phyloP scores from a whole-genome alignment of 805 yeast genomes.

The Ogataea paradorogensis region DNA sequence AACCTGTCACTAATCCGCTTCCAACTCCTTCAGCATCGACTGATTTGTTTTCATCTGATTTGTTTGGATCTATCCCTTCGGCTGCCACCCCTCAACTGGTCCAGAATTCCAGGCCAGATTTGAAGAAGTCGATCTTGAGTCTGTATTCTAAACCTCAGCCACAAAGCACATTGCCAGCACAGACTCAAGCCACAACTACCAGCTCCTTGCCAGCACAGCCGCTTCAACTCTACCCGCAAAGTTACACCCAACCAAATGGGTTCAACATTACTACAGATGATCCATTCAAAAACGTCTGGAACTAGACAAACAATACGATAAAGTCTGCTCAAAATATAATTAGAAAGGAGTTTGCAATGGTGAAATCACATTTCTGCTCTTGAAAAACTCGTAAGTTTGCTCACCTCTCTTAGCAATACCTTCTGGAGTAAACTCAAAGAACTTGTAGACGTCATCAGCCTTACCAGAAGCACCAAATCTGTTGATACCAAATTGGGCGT shows the following conservation, averaged over 20 bases:
- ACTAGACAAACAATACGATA: conserved; percentile 6
- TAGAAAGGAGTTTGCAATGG: conserved; percentile 77
- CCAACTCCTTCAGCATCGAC: conserved; percentile 1
- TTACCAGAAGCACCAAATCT: conserved; percentile 97
- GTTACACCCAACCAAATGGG: conserved; percentile 1
- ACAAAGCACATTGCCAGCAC: conserved; percentile 1
- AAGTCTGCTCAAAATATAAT: conserved; percentile 2
- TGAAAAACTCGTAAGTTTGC: conserved; percentile 76
- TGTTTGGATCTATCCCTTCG: conserved; percentile 6
- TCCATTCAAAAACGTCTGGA: conserved; percentile 35
- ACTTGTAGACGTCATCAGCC: conserved; percentile 75
- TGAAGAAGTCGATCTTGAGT: conserved; percentile 88
- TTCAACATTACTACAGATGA: conserved; percentile 23
- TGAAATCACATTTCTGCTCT: conserved; percentile 67
- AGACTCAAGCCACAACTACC: neutral
- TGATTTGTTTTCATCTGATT: conserved; percentile 7
- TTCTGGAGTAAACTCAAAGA: conserved; percentile 88
- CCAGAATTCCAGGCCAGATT: conserved; percentile 60
- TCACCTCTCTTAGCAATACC: conserved; percentile 85
- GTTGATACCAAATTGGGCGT: conserved; percentile 93
- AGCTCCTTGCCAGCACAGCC: conserved; percentile 4
- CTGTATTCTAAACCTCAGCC: conserved; percentile 64
- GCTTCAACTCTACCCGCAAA: conserved; percentile 14
- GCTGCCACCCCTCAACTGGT: conserved; percentile 2
- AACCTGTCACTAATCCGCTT: neutral